Percentiles rank a stretch among this genome's conserved stretches.
phyloP scores from a whole-genome alignment of 306 rosid genomes.

The Sphenostylis stenocarpa region DNA sequence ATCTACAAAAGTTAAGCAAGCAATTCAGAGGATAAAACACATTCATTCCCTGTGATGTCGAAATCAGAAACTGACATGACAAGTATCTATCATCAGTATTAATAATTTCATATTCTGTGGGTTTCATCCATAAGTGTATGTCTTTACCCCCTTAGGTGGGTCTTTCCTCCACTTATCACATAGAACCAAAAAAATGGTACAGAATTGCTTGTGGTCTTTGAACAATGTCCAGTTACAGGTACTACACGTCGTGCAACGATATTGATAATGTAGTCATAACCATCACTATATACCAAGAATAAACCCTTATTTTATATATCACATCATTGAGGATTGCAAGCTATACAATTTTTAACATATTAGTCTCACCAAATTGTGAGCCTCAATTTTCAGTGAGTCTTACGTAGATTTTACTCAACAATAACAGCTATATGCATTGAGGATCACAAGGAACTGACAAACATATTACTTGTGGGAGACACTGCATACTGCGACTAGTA shows the following conservation, averaged over 20 bases:
- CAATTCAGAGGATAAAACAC: constrained; percentile 64
- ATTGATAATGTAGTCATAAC: constrained; percentile 1
- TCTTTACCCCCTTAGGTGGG: neutral
- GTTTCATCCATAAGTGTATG: constrained; percentile 2
- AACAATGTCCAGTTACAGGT: neutral
- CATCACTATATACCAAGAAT: neutral
- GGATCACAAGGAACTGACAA: neutral
- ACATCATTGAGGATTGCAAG: neutral
- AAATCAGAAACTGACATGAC: constrained; percentile 28
- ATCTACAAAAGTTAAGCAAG: constrained; percentile 56
- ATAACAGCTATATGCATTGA: neutral
- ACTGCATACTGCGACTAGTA: neutral
- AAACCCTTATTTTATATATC: neutral
- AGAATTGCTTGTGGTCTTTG: constrained; percentile 14
- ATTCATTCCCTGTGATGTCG: constrained; percentile 52
- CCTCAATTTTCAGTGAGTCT: neutral
- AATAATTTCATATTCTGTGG: constrained; percentile 14
- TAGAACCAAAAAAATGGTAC: constrained; percentile 25
- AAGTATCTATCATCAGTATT: constrained; percentile 17
- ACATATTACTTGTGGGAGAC: neutral
- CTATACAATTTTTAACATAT: neutral
- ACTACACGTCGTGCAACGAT: neutral
- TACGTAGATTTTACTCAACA: neutral
- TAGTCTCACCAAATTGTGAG: neutral
- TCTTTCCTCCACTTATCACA: constrained; percentile 7